phyloP scores from a whole-genome alignment of 208 protist species.

The Angomonas ambiguus region DNA sequence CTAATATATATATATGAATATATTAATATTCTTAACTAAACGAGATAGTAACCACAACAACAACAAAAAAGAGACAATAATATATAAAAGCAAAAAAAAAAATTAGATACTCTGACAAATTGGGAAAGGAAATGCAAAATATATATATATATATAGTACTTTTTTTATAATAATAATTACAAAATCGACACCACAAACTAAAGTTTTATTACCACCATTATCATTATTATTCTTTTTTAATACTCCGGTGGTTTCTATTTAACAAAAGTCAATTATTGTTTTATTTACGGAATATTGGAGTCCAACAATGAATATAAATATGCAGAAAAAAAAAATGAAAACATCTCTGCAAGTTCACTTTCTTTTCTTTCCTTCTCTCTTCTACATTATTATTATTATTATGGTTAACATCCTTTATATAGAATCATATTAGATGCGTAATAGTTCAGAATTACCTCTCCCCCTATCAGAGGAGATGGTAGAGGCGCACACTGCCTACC shows the following conservation, averaged over 20 bases:
- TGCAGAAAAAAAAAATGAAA: conserved; percentile 1
- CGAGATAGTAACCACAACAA: not conserved
- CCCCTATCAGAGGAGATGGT: too few relatives aligned
- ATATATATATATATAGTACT: not conserved
- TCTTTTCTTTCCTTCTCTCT: not conserved
- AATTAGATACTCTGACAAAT: too few relatives aligned
- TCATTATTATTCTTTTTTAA: not conserved
- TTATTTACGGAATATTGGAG: too few relatives aligned
- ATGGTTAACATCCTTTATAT: too few relatives aligned
- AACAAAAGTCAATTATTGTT: not conserved
- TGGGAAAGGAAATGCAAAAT: too few relatives aligned
- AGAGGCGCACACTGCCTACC: conserved; percentile 3
- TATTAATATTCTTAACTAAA: not conserved
- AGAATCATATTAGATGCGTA: too few relatives aligned
- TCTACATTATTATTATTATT: too few relatives aligned
- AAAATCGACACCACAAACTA: conserved; percentile 5
- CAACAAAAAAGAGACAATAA: not conserved
- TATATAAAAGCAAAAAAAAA: too few relatives aligned
- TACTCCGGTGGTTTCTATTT: not conserved
- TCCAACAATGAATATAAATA: too few relatives aligned
- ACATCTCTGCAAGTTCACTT: not conserved
- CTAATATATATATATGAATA: too few relatives aligned
- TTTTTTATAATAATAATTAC: not conserved
- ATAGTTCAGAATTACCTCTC: too few relatives aligned
- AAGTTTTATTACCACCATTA: not conserved